Evolutionary conservation across 2,329 filamentous ascomycete genomes (phyloP).

Genomic region (Ophiosphaerella herpotricha): DNA sequence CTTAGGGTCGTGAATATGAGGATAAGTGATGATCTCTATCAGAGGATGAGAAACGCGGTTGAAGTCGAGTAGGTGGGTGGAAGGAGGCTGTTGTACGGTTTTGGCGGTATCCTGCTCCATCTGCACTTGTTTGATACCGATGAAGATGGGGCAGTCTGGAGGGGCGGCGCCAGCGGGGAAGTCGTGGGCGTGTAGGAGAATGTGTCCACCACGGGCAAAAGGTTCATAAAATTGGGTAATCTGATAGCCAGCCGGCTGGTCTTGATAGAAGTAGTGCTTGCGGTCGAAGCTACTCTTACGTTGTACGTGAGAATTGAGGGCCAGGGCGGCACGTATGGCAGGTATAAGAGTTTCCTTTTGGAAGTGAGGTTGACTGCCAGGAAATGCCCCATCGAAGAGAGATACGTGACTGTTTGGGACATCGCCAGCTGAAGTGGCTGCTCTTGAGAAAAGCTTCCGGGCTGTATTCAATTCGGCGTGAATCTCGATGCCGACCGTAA

Average conservation of each 20-base stretch:
- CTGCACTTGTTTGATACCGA: slow-evolving; percentile 92
- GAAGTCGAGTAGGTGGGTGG: slow-evolving; percentile 82
- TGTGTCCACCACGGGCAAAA: slow-evolving; percentile 69
- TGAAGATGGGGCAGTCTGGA: slow-evolving; percentile 70
- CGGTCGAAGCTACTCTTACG: slow-evolving; percentile 82
- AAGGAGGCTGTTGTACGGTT: slow-evolving; percentile 76
- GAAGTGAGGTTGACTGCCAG: slow-evolving; percentile 84
- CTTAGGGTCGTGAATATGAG: slow-evolving; percentile 82
- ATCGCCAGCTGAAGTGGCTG: slow-evolving; percentile 57
- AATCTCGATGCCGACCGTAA: slow-evolving; percentile 96
- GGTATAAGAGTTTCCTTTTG: slow-evolving; percentile 83
- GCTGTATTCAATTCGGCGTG: slow-evolving; percentile 93
- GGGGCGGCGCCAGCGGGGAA: slow-evolving; percentile 67
- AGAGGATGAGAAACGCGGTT: slow-evolving; percentile 90
- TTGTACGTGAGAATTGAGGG: slow-evolving; percentile 80
- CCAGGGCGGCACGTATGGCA: slow-evolving; percentile 85
- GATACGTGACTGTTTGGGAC: slow-evolving; percentile 85
- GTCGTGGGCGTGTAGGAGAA: slow-evolving; percentile 75
- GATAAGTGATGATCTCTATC: slow-evolving; percentile 92
- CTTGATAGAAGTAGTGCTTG: slow-evolving; percentile 99
- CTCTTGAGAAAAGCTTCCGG: slow-evolving; percentile 84
- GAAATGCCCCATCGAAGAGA: slow-evolving; percentile 85
- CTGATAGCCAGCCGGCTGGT: slow-evolving; percentile 95
- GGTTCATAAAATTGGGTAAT: slow-evolving; percentile 93
- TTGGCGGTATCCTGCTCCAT: slow-evolving; percentile 98